Conservation (phyloP, 495 filamentous ascomycete genomes). For the Platismatia glauca region DNA sequence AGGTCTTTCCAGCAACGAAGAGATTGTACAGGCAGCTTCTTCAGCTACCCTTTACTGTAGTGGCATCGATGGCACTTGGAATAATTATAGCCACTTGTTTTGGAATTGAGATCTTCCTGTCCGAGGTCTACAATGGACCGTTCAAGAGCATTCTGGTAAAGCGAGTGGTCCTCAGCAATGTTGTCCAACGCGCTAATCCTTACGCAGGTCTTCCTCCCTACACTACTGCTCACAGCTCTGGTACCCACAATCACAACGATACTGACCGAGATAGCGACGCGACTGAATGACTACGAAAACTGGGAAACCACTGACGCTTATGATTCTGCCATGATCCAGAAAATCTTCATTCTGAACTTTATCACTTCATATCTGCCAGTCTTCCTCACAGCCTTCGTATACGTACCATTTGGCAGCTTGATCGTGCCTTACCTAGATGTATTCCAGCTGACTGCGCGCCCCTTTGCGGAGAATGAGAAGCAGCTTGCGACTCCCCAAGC, state of each 20-base stretch:
- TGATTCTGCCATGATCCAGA: conserved; percentile 71
- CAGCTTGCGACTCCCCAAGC: conserved; percentile 48
- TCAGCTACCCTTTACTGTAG: conserved; percentile 79
- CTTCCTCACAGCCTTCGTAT: conserved; percentile 90
- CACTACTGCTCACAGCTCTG: conserved; percentile 68
- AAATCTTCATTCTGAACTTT: conserved; percentile 93
- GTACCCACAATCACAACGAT: conserved; percentile 71
- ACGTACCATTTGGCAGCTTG: conserved; percentile 82
- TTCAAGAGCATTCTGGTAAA: conserved; percentile 75
- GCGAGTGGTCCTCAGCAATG: conserved; percentile 7
- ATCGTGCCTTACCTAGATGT: conserved; percentile 87
- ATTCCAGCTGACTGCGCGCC: conserved; percentile 67
- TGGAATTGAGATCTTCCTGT: conserved; percentile 91
- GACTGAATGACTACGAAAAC: conserved; percentile 81
- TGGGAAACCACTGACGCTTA: conserved; percentile 78
- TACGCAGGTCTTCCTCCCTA: conserved; percentile 73
- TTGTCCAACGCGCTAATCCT: conserved; percentile 27
- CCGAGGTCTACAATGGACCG: conserved; percentile 86
- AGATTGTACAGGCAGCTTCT: conserved; percentile 71
- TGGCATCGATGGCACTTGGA: conserved; percentile 60
- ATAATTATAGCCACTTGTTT: conserved; percentile 80
- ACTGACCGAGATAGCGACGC: conserved; percentile 66
- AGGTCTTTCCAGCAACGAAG: conserved; percentile 69
- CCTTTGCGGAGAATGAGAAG: conserved; percentile 64
- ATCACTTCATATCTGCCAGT: conserved; percentile 93